These are phyloP conservation scores for Chalciporus pseudorubinellus DNA, from an alignment of 768 basidiomycete genomes.

Conservation along the genomic window DNA sequence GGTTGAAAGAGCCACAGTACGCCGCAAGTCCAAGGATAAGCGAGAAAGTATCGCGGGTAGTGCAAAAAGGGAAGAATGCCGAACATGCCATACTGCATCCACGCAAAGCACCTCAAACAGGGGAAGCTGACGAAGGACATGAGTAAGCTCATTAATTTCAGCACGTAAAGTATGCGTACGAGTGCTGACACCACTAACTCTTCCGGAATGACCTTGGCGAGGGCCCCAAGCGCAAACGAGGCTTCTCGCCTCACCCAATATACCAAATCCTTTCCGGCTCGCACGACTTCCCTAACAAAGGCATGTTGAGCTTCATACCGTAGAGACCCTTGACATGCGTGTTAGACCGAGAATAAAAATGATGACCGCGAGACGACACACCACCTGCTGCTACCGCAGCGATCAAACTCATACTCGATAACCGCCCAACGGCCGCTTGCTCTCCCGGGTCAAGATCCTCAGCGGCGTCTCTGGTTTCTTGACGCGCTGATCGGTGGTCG, in stretches of 20 bases:
- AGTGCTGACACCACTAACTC: slow-evolving; percentile 64
- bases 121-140: slow-evolving; percentile 56
- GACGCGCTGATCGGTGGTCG: slow-evolving; percentile 16
- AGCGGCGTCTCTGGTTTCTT: slow-evolving; percentile 29
- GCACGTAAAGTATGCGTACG: slow-evolving; percentile 39
- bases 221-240: slow-evolving; percentile 81
- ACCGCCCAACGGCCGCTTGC: slow-evolving; percentile 80
- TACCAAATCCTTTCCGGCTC: slow-evolving; percentile 60
- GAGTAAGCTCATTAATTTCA: not conserved
- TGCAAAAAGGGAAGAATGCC: slow-evolving; percentile 83
- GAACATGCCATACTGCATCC: slow-evolving; percentile 79
- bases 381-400: slow-evolving; percentile 82
- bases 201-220: slow-evolving; percentile 83
- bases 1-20: slow-evolving; percentile 62
- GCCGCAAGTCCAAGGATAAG: slow-evolving; percentile 55
- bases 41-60: slow-evolving; percentile 77
- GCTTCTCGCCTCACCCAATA: slow-evolving; percentile 85
- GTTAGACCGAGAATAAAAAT: slow-evolving; percentile 5
- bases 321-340: slow-evolving; percentile 45
- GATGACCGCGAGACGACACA: slow-evolving; percentile 34
- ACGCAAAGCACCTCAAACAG: slow-evolving; percentile 67
- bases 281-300: slow-evolving; percentile 73
- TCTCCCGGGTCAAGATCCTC: slow-evolving; percentile 47
- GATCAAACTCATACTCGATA: slow-evolving; percentile 92
- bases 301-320: slow-evolving; percentile 53